These are phyloP conservation scores for Agastache rugosa DNA, from an alignment of 257 asterid species.

Conservation along the genomic window DNA sequence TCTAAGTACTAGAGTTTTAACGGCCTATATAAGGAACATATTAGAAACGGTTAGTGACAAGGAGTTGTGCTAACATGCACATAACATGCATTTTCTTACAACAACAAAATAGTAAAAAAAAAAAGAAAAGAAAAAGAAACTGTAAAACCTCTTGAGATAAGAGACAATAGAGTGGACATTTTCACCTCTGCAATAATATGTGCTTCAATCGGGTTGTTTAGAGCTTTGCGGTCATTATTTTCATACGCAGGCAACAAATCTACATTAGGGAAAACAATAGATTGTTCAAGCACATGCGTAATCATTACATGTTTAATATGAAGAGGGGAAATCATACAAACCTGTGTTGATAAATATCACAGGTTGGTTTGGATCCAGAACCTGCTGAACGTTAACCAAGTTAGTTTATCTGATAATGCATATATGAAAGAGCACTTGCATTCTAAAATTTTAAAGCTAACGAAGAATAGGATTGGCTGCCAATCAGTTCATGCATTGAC, in stretches of 20 bases:
- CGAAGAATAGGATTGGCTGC: background rate
- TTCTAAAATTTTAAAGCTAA: background rate
- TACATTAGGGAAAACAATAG: slow-evolving; percentile 35
- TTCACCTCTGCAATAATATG: slow-evolving; percentile 76
- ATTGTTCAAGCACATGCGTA: slow-evolving; percentile 23
- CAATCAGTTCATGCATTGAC: slow-evolving; percentile 11
- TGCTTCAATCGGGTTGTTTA: slow-evolving; percentile 86
- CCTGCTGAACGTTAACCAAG: slow-evolving; percentile 55
- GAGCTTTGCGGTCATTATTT: slow-evolving; percentile 59
- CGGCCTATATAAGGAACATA: slow-evolving; percentile 45
- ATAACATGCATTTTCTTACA: background rate
- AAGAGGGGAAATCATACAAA: slow-evolving; percentile 36
- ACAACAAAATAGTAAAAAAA: no score
- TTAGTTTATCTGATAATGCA: slow-evolving; percentile 28
- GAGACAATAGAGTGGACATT: slow-evolving; percentile 24
- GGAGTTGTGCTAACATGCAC: background rate
- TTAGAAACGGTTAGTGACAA: slow-evolving; percentile 4
- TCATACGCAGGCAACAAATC: slow-evolving; percentile 87
- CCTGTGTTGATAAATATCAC: slow-evolving; percentile 94
- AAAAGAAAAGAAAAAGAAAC: background rate
- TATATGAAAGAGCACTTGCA: background rate
- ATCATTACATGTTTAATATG: slow-evolving; percentile 24
- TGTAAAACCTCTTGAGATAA: slow-evolving; percentile 7
- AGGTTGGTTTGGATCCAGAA: slow-evolving; percentile 69
- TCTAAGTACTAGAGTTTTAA: slow-evolving; percentile 55